Base-by-base conservation (phyloP, 1,284 basidiomycete species). In the Trichosporon asahii region DNA sequence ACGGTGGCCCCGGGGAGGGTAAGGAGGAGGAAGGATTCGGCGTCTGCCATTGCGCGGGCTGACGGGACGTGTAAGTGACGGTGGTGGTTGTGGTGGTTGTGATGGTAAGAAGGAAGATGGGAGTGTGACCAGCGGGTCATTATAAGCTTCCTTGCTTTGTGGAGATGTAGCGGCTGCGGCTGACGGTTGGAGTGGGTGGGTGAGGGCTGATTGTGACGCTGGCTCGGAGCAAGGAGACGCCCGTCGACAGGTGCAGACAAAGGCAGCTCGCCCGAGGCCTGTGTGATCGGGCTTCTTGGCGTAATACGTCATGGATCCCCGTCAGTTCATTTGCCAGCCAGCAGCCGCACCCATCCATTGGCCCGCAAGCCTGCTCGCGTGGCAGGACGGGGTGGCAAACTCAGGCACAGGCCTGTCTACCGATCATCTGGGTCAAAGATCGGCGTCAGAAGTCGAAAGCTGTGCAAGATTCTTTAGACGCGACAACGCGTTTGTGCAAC, bases 21-120 rank as follows among this genome's bases (percentile, higher is more conserved):
- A 53, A 73, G 66, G 66, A 73, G 72, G 49, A 73, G 61, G 46
- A 66, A 71, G 57, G 66, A 57, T 49, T 69, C 63, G 6, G 49
- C 29, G 35, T 55, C 65, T 35, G 57, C 57, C 57, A 61, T 61
- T 2, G 18, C n/a, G 53, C 25, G 53, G 14, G 53, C 53, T 57
- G 53, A 57, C 53, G 53, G 53, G 53, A 27, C 53, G 53, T n/a
- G 29, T 29, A 18, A 18, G 21, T 23, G 21, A 25, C 18, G 55
- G 25, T 29, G 55, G 31, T 33, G 31, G 31, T 33, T 33, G 31
- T 33, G 31, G 25, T 29, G 29, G 57, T 61, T 18, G 57, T 61
- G 57, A 61, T 61, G 57, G 29, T 29, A 18, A 61, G 57, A 33
- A 31, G 15, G 14, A 15, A 27, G 53, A 5, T 14, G 53, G 12